Evolutionary conservation across 2,329 filamentous ascomycete genomes (phyloP), one percentile per base, ranked within the genome.

Genomic region (Fusarium sp.): DNA sequence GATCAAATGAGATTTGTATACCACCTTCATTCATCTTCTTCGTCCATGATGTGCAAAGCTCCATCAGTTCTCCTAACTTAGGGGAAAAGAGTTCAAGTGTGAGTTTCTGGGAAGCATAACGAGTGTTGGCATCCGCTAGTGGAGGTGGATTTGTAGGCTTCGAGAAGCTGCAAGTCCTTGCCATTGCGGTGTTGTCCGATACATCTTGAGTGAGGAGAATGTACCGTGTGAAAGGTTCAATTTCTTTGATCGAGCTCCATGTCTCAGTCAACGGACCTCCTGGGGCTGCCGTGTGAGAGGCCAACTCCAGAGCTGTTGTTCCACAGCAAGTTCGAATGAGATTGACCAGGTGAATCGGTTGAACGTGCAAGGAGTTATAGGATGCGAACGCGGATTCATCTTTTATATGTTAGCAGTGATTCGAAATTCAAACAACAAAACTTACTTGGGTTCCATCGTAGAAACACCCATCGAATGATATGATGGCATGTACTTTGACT

Each of bases 391-490:
- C 82, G 60, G 88, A 83, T 75, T 97, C 93, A 41, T 85, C 90
- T 92, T 37, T 69, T n/a, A 10, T n/a, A 7, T 27, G 50, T 75
- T 27, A 72, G 46, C 12, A 26, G 13, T 7, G 13, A 42, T 17
- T 17, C 27, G 12, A 23, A 15, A 26, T 27, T 27, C 18, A 14
- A 10, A 40, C 9, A 35, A 17, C 11, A 15, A 35, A n/a, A 73
- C 87, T 78, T 84, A 95, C 93, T 90, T 71, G 94, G 92, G 71
- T 90, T 90, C 94, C 95, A 99, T 75, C 88, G 91, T 37, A 90
- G 87, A 74, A 94, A 90, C 2, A 96, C 80, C 96, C 96, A 99
- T 74, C 90, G 87, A 60, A 96, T 88, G 38, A 96, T 87, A 74
- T 92, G 89, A 70, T 90, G 92, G 40, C 89, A 90, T 6, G 90